phyloP scores from a whole-genome alignment of 2,329 filamentous ascomycete species.

The Claviceps sp. region DNA sequence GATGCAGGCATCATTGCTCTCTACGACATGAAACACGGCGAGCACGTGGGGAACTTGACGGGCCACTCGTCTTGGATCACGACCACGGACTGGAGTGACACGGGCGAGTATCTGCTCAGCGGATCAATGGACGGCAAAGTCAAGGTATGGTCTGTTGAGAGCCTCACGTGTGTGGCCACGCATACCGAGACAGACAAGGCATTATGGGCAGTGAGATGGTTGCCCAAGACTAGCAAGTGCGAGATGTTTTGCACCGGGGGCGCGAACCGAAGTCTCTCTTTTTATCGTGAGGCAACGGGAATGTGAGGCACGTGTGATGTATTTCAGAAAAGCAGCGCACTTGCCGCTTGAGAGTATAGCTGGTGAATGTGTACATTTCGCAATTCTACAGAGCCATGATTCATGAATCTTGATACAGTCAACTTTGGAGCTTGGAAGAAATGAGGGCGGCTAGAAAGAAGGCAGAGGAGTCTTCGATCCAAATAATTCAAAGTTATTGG shows the following conservation, averaged over 20 bases:
- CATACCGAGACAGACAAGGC: constrained; percentile 81
- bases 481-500: no score
- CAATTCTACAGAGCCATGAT: no score
- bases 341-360: not conserved
- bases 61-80: constrained; percentile 82
- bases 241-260: constrained; percentile 70
- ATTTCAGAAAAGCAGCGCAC: constrained; percentile 6
- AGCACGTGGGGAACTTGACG: constrained; percentile 74
- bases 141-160: constrained; percentile 89
- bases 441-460: no score
- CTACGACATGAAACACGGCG: constrained; percentile 84
- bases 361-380: no score
- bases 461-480: no score
- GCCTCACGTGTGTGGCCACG: constrained; percentile 74
- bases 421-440: no score
- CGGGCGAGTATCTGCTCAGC: constrained; percentile 80
- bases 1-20: constrained; percentile 80
- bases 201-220: constrained; percentile 74
- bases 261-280: constrained; percentile 60
- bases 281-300: constrained; percentile 76
- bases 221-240: constrained; percentile 56
- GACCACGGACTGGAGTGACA: constrained; percentile 82
- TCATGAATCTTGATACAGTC: no score
- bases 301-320: constrained; percentile 20
- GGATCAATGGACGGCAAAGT: constrained; percentile 86